Percentiles rank a stretch among this genome's conserved stretches.
Evolutionary conservation across 768 basidiomycete species (phyloP).

Genomic region (Gyrodon lividus): DNA sequence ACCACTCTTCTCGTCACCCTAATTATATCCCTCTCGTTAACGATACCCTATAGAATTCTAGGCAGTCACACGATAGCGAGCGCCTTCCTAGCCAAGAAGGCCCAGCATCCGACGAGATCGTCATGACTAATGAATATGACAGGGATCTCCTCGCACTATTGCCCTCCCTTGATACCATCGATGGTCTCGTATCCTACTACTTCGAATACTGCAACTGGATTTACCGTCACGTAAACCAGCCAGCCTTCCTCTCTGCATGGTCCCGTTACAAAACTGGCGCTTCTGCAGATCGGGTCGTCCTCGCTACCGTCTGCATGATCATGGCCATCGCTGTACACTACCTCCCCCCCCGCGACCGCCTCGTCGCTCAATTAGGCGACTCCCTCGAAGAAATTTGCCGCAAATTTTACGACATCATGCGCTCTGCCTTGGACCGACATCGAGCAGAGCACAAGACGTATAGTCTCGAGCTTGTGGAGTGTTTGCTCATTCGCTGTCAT

Average conservation of each 20-base stretch:
- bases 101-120: constrained; percentile 38
- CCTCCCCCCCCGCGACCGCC: constrained; percentile 60
- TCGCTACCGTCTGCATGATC: constrained; percentile 72
- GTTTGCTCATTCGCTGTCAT: constrained; percentile 66
- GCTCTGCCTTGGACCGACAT: constrained; percentile 60
- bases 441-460: constrained; percentile 59
- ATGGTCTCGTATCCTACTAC: constrained; percentile 71
- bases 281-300: constrained; percentile 62
- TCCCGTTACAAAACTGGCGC: constrained; percentile 67
- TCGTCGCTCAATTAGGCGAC: constrained; percentile 53
- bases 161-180: constrained; percentile 66
- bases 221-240: constrained; percentile 72
- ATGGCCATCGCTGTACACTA: constrained; percentile 75
- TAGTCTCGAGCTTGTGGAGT: constrained; percentile 73
- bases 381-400: constrained; percentile 58
- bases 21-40: constrained; percentile 17
- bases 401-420: constrained; percentile 71
- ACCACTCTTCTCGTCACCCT: constrained; percentile 13
- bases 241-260: constrained; percentile 64
- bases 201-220: constrained; percentile 90
- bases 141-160: constrained; percentile 67
- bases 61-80: constrained; percentile 52
- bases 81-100: constrained; percentile 53
- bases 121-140: constrained; percentile 56
- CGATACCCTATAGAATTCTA: constrained; percentile 34